Evolutionary conservation across 495 filamentous ascomycete genomes (phyloP), one percentile per base, ranked within the genome.

Genomic region (Bacidia rubella): DNA sequence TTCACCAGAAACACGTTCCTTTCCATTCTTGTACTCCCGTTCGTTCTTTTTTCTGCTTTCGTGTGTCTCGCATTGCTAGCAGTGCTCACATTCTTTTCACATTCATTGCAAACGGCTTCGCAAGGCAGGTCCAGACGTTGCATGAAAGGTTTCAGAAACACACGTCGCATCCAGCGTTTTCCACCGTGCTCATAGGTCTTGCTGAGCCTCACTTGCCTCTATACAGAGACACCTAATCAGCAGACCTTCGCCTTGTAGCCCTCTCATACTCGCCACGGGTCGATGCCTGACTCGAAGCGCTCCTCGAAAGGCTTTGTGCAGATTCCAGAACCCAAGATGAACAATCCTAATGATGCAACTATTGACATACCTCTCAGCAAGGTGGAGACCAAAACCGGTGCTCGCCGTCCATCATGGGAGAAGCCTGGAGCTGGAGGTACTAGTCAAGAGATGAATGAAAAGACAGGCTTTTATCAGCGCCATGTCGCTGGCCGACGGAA

Each of bases 401-500:
- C 68, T 24, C 71, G 70, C 12, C 69, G 68, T 60, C 63, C 58
- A 50, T 42, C 54, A 20, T 23, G 39, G 19, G 24, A 43, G 21
- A 45, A 47, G 11, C 47, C 48, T 27, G 44, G 54, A 19, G 47
- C 42, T 12, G 25, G 48, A 40, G 32, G 45, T 53, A 41, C 24
- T n/a, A 45, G 54, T 39, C 47, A 54, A 3, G 53, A 57, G 19
- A 51, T 47, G 15, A 61, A 57, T 45, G 55, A 64, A 41, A 59
- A 57, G 27, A 49, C 44, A 24, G 50, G 47, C 35, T 23, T 57
- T 20, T 38, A 54, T 53, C 4, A 57, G 71, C 29, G 73, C 78
- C 62, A 81, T 77, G 68, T 57, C 62, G 72, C 40, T 57, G 83
- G 79, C 55, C 75, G 74, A 65, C 76, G 79, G 60, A 78, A 70